Evolutionary conservation across 345 rosid genomes (phyloP), one percentile per base, ranked within the genome.

Genomic region (Psidium friedrichsthalianum): DNA sequence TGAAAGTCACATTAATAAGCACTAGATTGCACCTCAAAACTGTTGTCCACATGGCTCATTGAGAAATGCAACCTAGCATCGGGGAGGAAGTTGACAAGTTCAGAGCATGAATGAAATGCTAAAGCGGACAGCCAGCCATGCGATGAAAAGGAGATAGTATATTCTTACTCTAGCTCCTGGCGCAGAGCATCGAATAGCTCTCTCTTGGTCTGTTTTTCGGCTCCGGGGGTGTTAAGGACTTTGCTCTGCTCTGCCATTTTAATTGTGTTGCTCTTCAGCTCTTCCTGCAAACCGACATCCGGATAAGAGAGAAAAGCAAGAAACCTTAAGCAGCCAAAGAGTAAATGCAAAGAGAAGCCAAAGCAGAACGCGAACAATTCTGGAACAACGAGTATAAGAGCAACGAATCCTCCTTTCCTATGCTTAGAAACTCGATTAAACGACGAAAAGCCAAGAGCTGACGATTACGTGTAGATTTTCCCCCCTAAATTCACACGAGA

Each of bases 221-320:
- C 98, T 25, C 98, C 96, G 51, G 96, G 95, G 32, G 94, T 93
- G 84, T 93, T 96, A n/a, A 95, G 92, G 84, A 95, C 98, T 92
- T 91, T 96, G 89, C 98, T 96, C 88, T 94, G 95, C 83, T 96
- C 98, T 0, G 94, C 98, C 98, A 96, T 94, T 87, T 91, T 93
- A 84, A 96, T 94, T 32, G 98, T 92, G 74, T 94, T 92, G 81
- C 87, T 94, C 93, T 94, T 96, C 82, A 95, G 87, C 89, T 95
- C 98, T 88, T 94, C 98, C 98, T 95, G 89, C 51, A 74, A 51
- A 25, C 13, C 61, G 29, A 9, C 82, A n/a, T 21, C 83, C 59
- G 11, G 44, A 27, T 42, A 29, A 82, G 25, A 51, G 51, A 83
- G 27, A 21, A 83, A 57, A 74, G 14, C 13, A 56, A 22, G 11